Conservation (phyloP, 805 yeast species). For the Schizosaccharomyces cryophilus region DNA sequence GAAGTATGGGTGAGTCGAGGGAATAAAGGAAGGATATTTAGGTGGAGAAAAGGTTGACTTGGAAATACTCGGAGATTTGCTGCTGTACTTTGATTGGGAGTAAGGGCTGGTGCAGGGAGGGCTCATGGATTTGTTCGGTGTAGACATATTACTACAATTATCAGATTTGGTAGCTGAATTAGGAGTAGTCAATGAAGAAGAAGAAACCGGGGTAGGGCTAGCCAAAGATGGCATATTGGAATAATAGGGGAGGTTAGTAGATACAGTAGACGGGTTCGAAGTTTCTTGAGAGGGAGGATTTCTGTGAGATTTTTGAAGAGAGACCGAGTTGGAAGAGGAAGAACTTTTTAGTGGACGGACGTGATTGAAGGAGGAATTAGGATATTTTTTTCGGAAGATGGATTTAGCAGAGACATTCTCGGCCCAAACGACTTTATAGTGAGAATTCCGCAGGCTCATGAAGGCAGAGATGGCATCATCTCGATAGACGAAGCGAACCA, state of each 20-base stretch:
- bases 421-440: conserved; percentile 53
- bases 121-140: too few relatives aligned
- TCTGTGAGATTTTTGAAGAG: background rate
- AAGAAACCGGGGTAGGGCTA: too few relatives aligned
- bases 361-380: background rate
- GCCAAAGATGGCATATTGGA: too few relatives aligned
- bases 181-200: too few relatives aligned
- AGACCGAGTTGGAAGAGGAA: background rate
- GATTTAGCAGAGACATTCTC: conserved; percentile 30
- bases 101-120: background rate
- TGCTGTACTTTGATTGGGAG: background rate
- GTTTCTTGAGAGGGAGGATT: too few relatives aligned
- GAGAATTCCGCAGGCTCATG: conserved; percentile 34
- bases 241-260: too few relatives aligned
- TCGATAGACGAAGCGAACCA: conserved; percentile 47
- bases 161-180: too few relatives aligned
- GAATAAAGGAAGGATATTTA: background rate
- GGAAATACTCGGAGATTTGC: background rate
- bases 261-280: too few relatives aligned
- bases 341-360: background rate
- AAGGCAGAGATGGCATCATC: conserved; percentile 71
- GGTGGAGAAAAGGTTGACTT: background rate
- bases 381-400: background rate
- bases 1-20: background rate
- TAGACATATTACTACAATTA: too few relatives aligned